A percentile compares a stretch with the other conserved stretches of the same genome.
phyloP scores from a whole-genome alignment of 768 basidiomycete genomes.

The Leucocoprinus leucothites region DNA sequence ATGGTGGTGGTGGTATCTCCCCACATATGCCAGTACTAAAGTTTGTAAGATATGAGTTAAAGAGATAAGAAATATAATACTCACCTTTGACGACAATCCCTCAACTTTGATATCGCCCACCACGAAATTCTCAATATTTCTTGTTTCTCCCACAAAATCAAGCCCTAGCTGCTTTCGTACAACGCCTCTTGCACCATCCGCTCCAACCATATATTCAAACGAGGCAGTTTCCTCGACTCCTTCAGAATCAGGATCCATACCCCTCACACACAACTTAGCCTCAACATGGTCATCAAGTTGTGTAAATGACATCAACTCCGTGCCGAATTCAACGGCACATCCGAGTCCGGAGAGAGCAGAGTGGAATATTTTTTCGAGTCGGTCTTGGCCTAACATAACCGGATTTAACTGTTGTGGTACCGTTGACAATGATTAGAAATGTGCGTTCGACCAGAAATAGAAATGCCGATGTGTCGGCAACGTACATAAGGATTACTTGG shows the following conservation, averaged over 20 bases:
- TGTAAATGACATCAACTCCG: constrained; percentile 41
- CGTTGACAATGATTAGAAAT: no score
- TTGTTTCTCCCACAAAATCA: constrained; percentile 38
- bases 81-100: constrained; percentile 35
- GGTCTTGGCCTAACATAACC: constrained; percentile 32
- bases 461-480: not conserved
- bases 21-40: constrained; percentile 48
- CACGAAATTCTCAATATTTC: constrained; percentile 30
- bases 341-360: constrained; percentile 28
- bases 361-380: constrained; percentile 36
- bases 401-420: constrained; percentile 29
- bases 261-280: constrained; percentile 30
- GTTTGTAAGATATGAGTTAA: constrained; percentile 1
- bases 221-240: constrained; percentile 23
- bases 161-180: constrained; percentile 40
- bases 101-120: constrained; percentile 42
- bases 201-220: constrained; percentile 39
- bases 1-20: constrained; percentile 31
- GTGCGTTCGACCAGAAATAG: not conserved
- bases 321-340: constrained; percentile 38
- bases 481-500: constrained; percentile 33
- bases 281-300: constrained; percentile 32
- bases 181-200: constrained; percentile 40
- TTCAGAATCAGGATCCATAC: constrained; percentile 17
- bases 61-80: constrained; percentile 9